Evolutionary conservation across 768 basidiomycete genomes (phyloP).

Genomic region (Artomyces pyxidatus): DNA sequence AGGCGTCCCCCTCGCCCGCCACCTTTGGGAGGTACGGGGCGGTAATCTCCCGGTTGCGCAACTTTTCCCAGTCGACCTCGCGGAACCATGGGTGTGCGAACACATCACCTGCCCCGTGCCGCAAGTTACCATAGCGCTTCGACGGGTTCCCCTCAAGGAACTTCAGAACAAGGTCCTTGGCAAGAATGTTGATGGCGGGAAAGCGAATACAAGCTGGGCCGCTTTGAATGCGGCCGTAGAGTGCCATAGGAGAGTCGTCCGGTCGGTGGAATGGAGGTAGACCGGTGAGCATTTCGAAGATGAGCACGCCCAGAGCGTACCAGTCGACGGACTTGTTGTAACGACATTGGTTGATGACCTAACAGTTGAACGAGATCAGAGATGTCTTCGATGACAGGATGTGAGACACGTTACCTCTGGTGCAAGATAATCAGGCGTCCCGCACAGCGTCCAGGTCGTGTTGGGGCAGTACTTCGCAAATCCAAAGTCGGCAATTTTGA

Average conservation of each 20-base stretch:
- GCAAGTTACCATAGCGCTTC: slow-evolving; percentile 84
- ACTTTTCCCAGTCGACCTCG: slow-evolving; percentile 86
- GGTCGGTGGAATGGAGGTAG: slow-evolving; percentile 90
- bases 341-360: slow-evolving; percentile 74
- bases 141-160: slow-evolving; percentile 86
- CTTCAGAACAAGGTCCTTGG: slow-evolving; percentile 83
- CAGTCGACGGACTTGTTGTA: slow-evolving; percentile 98
- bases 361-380: not conserved
- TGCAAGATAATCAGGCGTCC: slow-evolving; percentile 94
- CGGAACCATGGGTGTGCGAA: slow-evolving; percentile 91
- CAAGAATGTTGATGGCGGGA: slow-evolving; percentile 70
- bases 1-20: slow-evolving; percentile 88
- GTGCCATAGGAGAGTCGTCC: slow-evolving; percentile 73
- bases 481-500: slow-evolving; percentile 95
- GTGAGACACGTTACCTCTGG: slow-evolving; percentile 56
- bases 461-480: slow-evolving; percentile 87
- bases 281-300: slow-evolving; percentile 97
- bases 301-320: slow-evolving; percentile 96
- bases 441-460: slow-evolving; percentile 92
- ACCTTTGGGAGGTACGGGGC: slow-evolving; percentile 95
- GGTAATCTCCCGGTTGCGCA: slow-evolving; percentile 79
- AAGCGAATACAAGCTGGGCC: slow-evolving; percentile 72
- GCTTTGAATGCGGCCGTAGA: slow-evolving; percentile 87
- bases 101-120: slow-evolving; percentile 83
- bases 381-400: not conserved